Base-by-base conservation (phyloP, 2,329 filamentous ascomycete genomes). In the Fusarium poae region DNA sequence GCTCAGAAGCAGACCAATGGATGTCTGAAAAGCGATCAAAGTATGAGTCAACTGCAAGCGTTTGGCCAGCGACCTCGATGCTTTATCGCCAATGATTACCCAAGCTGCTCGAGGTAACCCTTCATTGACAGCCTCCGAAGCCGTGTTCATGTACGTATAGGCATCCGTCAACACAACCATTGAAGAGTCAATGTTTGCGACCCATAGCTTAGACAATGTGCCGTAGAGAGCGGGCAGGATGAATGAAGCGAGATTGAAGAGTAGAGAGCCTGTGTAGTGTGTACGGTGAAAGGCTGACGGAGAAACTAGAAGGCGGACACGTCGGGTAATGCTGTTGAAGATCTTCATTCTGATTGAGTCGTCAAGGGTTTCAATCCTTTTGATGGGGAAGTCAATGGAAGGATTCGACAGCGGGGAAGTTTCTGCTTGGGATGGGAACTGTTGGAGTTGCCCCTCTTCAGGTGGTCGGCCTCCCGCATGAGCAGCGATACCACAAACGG, bases 81-180 rank as follows among this genome's bases (percentile, higher is more conserved):
- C 78, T 29, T 83, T 84, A 76, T 93, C 89, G 10, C 89, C 90
- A 58, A 93, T 92, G 58, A 91, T 84, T 8, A 89, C 81, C 86
- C 88, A 93, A 0, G 89, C 84, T 0, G 89, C 88, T 23, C 90
- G 83, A 0, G 90, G 90, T 0, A 93, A 85, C 1, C 91, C 90
- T 75, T 93, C 91, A 67, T 93, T 93, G 18, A 93, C 77, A 0
- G 92, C 89, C 74, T 93, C 88, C 2, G 85, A 86, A 0, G 92
- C 82, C 1, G 88, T 84, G 21, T 85, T 83, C 62, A 93, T 91
- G 75, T 93, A 93, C 0, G 89, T 92, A 76, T 91, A 92, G 0
- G 84, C 80, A 12, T 79, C 78, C 5, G 77, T 78, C 10, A 78
- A 77, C 3, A 78, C 77, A 10, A 79, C 77, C 68, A 78, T 75